Evolutionary conservation across 768 basidiomycete genomes (phyloP).

Genomic region (Termitomyces sp.): DNA sequence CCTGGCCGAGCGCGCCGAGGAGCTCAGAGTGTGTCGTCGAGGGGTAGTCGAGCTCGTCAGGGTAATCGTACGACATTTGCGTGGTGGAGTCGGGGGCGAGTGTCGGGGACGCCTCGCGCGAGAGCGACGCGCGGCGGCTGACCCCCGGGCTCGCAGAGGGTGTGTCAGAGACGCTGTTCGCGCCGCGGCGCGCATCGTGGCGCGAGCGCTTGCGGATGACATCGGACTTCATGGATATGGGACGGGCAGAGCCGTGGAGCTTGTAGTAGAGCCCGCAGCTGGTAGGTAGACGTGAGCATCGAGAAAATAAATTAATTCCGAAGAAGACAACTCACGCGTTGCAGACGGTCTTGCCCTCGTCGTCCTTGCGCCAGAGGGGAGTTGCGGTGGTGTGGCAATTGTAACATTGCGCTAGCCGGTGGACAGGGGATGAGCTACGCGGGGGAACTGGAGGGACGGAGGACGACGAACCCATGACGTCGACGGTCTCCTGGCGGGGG

Average conservation of each 20-base stretch:
- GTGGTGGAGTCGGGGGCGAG: constrained; percentile 70
- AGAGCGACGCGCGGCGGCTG: constrained; percentile 69
- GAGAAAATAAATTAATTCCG: background rate
- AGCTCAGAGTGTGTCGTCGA: constrained; percentile 50
- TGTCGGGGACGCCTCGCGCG: constrained; percentile 54
- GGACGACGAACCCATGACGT: constrained; percentile 58
- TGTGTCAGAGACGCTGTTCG: constrained; percentile 52
- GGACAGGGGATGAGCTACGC: constrained; percentile 23
- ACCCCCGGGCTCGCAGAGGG: constrained; percentile 73
- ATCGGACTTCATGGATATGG: constrained; percentile 89
- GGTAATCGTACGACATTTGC: constrained; percentile 44
- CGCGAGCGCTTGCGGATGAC: constrained; percentile 84
- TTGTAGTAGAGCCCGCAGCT: constrained; percentile 86
- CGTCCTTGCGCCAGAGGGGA: constrained; percentile 87
- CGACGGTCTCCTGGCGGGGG: constrained; percentile 65
- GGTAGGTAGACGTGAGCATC: background rate
- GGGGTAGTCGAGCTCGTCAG: constrained; percentile 36
- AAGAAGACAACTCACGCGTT: constrained; percentile 52
- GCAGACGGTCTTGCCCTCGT: constrained; percentile 87
- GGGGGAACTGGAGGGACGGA: constrained; percentile 21
- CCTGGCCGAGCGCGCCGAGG: constrained; percentile 36
- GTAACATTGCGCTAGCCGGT: constrained; percentile 70
- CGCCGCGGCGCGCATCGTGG: constrained; percentile 65
- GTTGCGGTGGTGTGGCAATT: constrained; percentile 89
- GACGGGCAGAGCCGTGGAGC: constrained; percentile 78